Base-by-base conservation (phyloP, 2,329 filamentous ascomycete genomes). In the Neofusicoccum sp. region DNA sequence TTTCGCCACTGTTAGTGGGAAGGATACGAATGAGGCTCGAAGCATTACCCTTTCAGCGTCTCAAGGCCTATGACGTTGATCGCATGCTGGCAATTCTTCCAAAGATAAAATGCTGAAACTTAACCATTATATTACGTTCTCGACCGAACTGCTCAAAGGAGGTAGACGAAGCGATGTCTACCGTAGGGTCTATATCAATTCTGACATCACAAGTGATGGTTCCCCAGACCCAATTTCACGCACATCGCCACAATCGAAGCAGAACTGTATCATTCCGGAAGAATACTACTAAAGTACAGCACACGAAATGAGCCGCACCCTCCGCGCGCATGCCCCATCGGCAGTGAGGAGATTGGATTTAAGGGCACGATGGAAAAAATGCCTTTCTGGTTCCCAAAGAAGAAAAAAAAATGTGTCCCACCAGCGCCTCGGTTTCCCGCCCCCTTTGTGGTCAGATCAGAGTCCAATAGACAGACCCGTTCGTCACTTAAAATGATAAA, bases 401-500 rank as follows among this genome's bases (percentile, higher is more conserved):
- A 11, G 16, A 56, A 7, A 43, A 31, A 58, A 45, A 58, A 36
- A 34, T 44, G 54, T 22, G 41, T 45, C 54, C 54, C 54, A 45
- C 54, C 31, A 58, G 54, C 54, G 54, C 54, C 54, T 58, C 54
- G 41, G 28, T 22, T 28, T 45, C 36, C 37, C 41, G 29, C 43
- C 43, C 9, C 43, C 29, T 45, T 58, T 56, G 22, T 22, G 54
- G 36, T 41, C 31, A 8, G 12, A 43, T 58, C 33, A n/a, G 45
- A 37, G 54, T 58, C 54, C 37, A 58, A n/a, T n/a, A n/a, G n/a
- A n/a, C n/a, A n/a, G n/a, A 1, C 22, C 22, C 39, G 36, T 45
- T 58, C 54, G 29, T 58, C 41, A 58, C 54, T 34, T 43, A 33
- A 33, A 49, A 14, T n/a, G 29, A 29, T 12, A 43, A 56, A 41